Conservation (phyloP, 2,329 filamentous ascomycete genomes). For the Colletotrichum australisinense region DNA sequence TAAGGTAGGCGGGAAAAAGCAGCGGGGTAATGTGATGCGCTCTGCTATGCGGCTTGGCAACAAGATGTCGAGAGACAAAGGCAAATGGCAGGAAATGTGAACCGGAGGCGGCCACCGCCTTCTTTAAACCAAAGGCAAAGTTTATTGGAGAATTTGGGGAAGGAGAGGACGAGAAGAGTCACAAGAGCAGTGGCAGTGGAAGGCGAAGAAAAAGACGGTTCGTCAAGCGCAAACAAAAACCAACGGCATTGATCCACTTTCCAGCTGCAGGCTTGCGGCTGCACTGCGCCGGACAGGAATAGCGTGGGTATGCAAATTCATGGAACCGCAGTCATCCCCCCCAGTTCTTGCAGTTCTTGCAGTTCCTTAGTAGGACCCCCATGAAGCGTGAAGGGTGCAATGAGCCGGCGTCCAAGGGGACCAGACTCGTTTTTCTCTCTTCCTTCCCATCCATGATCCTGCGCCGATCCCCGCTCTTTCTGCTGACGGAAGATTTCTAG, state of each 20-base stretch:
- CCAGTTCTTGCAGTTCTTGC: conserved; percentile 15
- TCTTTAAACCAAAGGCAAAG: conserved; percentile 21
- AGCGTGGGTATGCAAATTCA: conserved; percentile 21
- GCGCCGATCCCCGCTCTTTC: conserved; percentile 17
- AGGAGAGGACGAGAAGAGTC: conserved; percentile 21
- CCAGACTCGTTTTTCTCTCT: neutral
- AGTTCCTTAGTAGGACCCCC: neutral
- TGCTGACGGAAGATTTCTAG: conserved; percentile 20
- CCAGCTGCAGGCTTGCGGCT: conserved; percentile 33
- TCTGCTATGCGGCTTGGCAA: neutral
- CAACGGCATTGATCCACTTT: conserved; percentile 29
- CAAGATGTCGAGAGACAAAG: neutral
- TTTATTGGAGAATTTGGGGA: conserved; percentile 17
- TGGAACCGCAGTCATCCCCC: conserved; percentile 29
- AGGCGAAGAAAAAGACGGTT: conserved; percentile 15
- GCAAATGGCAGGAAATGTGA: neutral
- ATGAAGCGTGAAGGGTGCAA: neutral
- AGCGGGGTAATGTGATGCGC: neutral
- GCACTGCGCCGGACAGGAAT: conserved; percentile 29
- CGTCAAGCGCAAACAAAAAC: conserved; percentile 26
- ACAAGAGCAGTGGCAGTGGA: conserved; percentile 20
- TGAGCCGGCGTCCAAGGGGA: neutral
- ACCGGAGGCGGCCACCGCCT: neutral
- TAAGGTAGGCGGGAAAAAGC: neutral
- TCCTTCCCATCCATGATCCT: neutral